Percentiles rank a stretch among this genome's conserved stretches.
Conservation (phyloP, 2,329 filamentous ascomycete genomes). For the Neofusicoccum umdonicola region DNA sequence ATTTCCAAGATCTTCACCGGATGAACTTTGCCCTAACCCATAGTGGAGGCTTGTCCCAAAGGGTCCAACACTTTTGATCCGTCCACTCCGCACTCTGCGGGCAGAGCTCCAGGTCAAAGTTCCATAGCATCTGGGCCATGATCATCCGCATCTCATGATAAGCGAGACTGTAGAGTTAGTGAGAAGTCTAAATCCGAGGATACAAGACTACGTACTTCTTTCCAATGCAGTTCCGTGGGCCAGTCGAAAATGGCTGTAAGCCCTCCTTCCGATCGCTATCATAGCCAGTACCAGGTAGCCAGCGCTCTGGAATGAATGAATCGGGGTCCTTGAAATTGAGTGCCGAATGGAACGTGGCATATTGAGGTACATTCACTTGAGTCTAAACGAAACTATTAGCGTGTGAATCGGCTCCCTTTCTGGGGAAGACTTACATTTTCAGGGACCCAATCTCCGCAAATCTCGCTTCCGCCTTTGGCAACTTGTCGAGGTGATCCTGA, state of each 20-base stretch:
- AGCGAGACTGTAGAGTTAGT: slow-evolving; percentile 27
- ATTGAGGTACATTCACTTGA: slow-evolving; percentile 9
- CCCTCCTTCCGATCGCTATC: slow-evolving; percentile 32
- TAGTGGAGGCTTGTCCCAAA: slow-evolving; percentile 39
- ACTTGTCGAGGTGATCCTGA: slow-evolving; percentile 32
- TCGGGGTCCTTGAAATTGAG: slow-evolving; percentile 36
- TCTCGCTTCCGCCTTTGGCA: slow-evolving; percentile 34
- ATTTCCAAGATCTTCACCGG: not conserved
- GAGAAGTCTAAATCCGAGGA: not conserved
- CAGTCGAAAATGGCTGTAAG: slow-evolving; percentile 46
- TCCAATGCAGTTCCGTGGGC: slow-evolving; percentile 39
- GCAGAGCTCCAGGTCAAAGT: slow-evolving; percentile 39
- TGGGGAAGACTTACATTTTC: slow-evolving; percentile 20
- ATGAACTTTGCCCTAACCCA: slow-evolving; percentile 26
- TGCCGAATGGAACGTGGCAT: slow-evolving; percentile 12
- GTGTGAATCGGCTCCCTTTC: no score
- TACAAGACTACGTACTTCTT: slow-evolving; percentile 31
- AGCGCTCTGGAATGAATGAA: slow-evolving; percentile 42
- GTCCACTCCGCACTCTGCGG: slow-evolving; percentile 31
- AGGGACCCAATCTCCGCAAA: slow-evolving; percentile 39
- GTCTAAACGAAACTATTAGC: slow-evolving; percentile 21
- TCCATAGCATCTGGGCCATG: slow-evolving; percentile 35
- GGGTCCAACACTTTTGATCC: slow-evolving; percentile 30
- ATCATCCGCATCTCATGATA: slow-evolving; percentile 44
- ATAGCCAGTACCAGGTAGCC: slow-evolving; percentile 31